A percentile compares a stretch with the other conserved stretches of the same genome.
phyloP scores from a whole-genome alignment of 176 grass and related monocot genomes.

The Oryza meyeriana region DNA sequence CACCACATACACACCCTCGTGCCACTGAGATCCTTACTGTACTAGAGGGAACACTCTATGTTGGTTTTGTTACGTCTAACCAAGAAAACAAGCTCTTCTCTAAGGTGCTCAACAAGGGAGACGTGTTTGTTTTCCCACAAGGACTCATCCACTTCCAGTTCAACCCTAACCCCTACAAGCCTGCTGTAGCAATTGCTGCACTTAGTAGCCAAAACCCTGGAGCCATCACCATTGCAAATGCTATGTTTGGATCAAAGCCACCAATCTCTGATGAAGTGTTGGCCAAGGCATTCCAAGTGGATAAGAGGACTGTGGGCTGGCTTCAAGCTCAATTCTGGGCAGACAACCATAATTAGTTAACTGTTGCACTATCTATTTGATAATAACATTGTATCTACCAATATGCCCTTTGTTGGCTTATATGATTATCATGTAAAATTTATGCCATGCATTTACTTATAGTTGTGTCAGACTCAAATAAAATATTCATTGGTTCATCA shows the following conservation, averaged over 20 bases:
- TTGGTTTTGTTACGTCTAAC: too few relatives aligned
- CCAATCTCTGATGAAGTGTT: too few relatives aligned
- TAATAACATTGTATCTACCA: neutral
- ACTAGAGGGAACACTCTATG: too few relatives aligned
- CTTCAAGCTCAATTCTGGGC: slow-evolving; percentile 20
- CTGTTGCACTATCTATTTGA: neutral
- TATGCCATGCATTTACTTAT: too few relatives aligned
- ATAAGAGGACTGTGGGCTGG: too few relatives aligned
- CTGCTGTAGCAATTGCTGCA: neutral
- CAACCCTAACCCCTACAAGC: neutral
- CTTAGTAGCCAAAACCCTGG: slow-evolving; percentile 43
- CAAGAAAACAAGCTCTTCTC: too few relatives aligned
- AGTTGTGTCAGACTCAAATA: too few relatives aligned
- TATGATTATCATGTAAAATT: neutral
- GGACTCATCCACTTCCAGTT: slow-evolving; percentile 41
- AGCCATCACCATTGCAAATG: slow-evolving; percentile 27
- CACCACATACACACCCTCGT: too few relatives aligned
- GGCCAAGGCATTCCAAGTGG: too few relatives aligned
- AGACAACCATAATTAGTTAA: neutral
- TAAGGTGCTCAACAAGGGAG: too few relatives aligned
- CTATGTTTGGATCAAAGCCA: slow-evolving; percentile 11
- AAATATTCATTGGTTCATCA: too few relatives aligned
- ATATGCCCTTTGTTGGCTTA: neutral
- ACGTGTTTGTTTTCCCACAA: slow-evolving; percentile 29
- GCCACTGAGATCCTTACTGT: too few relatives aligned